Evolutionary conservation across 106 monocot genomes (phyloP).

Genomic region (Apostasia ramifera): DNA sequence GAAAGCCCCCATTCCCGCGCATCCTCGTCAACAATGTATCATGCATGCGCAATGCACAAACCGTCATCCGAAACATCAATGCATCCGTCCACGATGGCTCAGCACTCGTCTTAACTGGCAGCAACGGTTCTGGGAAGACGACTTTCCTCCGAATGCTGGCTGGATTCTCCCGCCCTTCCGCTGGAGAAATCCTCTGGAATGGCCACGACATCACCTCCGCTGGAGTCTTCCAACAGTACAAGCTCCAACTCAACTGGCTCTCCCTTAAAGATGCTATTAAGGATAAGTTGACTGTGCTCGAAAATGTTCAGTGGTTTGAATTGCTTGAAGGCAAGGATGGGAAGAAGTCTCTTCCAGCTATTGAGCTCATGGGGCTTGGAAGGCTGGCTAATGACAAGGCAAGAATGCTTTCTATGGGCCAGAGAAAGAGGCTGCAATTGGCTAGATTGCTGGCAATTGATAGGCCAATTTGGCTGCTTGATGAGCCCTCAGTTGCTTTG

Average conservation of each 20-base stretch:
- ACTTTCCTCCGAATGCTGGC: conserved; percentile 95
- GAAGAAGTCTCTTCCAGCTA: conserved; percentile 32
- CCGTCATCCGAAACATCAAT: conserved; percentile 77
- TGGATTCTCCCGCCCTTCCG: conserved; percentile 91
- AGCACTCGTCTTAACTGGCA: conserved; percentile 74
- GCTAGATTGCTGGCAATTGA: conserved; percentile 83
- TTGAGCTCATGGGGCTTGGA: conserved; percentile 91
- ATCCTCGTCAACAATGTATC: conserved; percentile 85
- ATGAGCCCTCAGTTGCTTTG: conserved; percentile 94
- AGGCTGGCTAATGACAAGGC: conserved; percentile 85
- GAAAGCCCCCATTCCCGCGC: conserved; percentile 44
- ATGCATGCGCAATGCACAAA: conserved; percentile 94
- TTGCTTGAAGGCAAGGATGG: conserved; percentile 84
- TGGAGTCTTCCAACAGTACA: conserved; percentile 92
- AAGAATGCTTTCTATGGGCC: conserved; percentile 95
- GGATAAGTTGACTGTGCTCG: conserved; percentile 71
- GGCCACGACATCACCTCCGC: conserved; percentile 84
- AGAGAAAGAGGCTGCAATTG: conserved; percentile 86
- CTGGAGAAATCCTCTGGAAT: conserved; percentile 90
- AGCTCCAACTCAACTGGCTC: conserved; percentile 94
- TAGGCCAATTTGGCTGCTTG: conserved; percentile 92
- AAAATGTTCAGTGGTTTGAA: conserved; percentile 95
- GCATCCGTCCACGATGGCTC: conserved; percentile 78
- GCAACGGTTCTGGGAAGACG: conserved; percentile 95
- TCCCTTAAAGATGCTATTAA: conserved; percentile 82